Percentiles rank a stretch among this genome's conserved stretches.
These are phyloP conservation scores for Speleostelium caveatum DNA, from an alignment of 78 protist genomes.

Conservation along the genomic window DNA sequence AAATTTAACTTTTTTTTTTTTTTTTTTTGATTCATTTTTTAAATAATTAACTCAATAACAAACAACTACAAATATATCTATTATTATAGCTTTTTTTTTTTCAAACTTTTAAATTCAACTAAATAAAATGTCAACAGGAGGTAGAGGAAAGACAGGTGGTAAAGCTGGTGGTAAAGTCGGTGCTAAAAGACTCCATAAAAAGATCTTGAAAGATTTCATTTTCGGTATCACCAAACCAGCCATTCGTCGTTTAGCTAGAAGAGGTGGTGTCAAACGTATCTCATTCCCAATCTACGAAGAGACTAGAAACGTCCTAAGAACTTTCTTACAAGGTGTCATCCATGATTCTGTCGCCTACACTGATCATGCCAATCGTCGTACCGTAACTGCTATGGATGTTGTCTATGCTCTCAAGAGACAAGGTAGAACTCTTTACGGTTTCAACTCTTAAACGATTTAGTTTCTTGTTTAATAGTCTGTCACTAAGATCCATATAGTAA, in stretches of 20 bases:
- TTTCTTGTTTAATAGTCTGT: neutral
- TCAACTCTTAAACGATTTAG: constrained; percentile 83
- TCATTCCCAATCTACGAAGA: constrained; percentile 97
- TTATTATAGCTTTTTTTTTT: too few relatives aligned
- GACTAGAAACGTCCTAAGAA: constrained; percentile 92
- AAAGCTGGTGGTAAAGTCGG: constrained; percentile 98
- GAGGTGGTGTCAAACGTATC: constrained; percentile 98
- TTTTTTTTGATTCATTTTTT: neutral
- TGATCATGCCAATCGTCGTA: constrained; percentile 97
- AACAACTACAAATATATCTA: too few relatives aligned
- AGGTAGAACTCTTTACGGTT: constrained; percentile 98
- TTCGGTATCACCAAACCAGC: constrained; percentile 98
- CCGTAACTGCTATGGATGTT: constrained; percentile 98
- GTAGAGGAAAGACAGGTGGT: constrained; percentile 96
- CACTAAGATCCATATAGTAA: too few relatives aligned
- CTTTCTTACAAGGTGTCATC: constrained; percentile 83
- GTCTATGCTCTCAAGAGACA: constrained; percentile 97
- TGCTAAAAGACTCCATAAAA: constrained; percentile 96
- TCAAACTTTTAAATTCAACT: neutral
- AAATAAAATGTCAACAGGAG: constrained; percentile 53
- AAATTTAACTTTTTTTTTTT: neutral
- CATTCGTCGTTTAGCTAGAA: constrained; percentile 96
- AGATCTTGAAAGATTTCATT: constrained; percentile 95
- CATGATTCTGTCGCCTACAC: constrained; percentile 97
- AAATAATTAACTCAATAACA: neutral